A percentile compares a stretch with the other conserved stretches of the same genome.
Conservation (phyloP, 1,284 basidiomycete species). For the Heterobasidion irregulare region DNA sequence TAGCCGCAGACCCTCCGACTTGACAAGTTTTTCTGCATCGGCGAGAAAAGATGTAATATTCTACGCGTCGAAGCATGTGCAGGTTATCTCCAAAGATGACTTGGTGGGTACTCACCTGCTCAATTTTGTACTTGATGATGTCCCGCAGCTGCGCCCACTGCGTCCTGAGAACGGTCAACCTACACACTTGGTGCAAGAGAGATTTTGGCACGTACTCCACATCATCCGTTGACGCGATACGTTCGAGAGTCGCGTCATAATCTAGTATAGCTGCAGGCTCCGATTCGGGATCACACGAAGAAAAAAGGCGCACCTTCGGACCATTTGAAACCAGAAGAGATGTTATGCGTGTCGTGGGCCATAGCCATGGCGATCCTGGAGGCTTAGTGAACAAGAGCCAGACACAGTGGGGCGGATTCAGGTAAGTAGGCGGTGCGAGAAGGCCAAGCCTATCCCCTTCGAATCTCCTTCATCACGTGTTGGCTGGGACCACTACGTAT, state of each 20-base stretch:
- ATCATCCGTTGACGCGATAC: conserved; percentile 61
- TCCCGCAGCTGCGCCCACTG: conserved; percentile 72
- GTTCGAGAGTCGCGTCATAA: conserved; percentile 53
- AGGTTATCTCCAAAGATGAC: background rate
- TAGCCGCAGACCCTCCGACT: conserved; percentile 25
- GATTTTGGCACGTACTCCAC: conserved; percentile 43
- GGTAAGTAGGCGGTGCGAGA: too few species aligned
- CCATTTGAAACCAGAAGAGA: conserved; percentile 4
- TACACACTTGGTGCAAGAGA: background rate
- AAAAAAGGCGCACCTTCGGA: conserved; percentile 3
- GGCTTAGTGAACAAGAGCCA: too few species aligned
- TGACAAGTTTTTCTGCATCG: conserved; percentile 27
- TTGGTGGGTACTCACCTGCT: conserved; percentile 34
- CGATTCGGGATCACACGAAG: background rate
- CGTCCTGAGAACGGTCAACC: conserved; percentile 31
- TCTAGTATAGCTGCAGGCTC: conserved; percentile 30
- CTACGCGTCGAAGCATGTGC: conserved; percentile 23
- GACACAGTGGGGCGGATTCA: too few species aligned
- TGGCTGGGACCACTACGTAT: too few species aligned
- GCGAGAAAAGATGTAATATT: conserved; percentile 51
- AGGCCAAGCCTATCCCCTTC: too few species aligned
- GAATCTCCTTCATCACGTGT: too few species aligned
- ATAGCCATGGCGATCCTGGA: background rate
- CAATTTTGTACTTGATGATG: conserved; percentile 63
- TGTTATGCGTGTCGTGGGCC: background rate